phyloP scores from a whole-genome alignment of 2,329 filamentous ascomycete species.

The Ophiostoma sp. region DNA sequence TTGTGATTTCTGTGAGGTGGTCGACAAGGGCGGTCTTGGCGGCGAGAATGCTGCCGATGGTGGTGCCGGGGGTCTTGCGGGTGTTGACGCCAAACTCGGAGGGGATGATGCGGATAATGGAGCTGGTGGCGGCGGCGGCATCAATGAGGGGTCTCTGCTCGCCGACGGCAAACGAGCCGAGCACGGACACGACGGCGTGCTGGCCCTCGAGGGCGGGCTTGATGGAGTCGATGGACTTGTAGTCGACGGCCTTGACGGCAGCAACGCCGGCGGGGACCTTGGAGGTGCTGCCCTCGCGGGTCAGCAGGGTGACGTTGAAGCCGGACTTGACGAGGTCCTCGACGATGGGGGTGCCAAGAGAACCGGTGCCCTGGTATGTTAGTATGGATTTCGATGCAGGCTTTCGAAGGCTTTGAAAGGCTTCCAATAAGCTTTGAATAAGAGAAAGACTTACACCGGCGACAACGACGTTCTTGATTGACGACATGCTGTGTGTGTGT shows the following conservation, averaged over 20 bases:
- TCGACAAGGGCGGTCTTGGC: constrained; percentile 44
- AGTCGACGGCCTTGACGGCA: constrained; percentile 43
- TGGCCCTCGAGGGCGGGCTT: constrained; percentile 42
- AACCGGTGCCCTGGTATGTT: constrained; percentile 33
- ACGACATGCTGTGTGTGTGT: constrained; percentile 27
- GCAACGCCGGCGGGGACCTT: constrained; percentile 36
- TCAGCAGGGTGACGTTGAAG: constrained; percentile 50
- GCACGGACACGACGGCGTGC: constrained; percentile 48
- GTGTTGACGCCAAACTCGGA: constrained; percentile 32
- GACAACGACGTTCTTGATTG: constrained; percentile 35
- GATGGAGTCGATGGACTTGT: constrained; percentile 38
- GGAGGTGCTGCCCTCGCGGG: constrained; percentile 41
- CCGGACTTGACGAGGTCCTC: constrained; percentile 33
- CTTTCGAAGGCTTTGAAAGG: not conserved
- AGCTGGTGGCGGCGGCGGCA: constrained; percentile 29
- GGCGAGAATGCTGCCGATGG: constrained; percentile 25
- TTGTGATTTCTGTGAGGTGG: constrained; percentile 22
- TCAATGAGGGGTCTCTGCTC: constrained; percentile 28
- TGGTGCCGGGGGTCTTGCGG: constrained; percentile 21
- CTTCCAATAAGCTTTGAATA: too few relatives aligned
- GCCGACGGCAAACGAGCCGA: constrained; percentile 40
- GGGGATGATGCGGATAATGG: constrained; percentile 31
- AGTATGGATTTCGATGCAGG: not conserved
- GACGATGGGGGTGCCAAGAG: constrained; percentile 33
- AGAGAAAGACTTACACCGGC: constrained; percentile 34